Conservation (phyloP, 495 filamentous ascomycete species). For the Hypoxylon perforatum region DNA sequence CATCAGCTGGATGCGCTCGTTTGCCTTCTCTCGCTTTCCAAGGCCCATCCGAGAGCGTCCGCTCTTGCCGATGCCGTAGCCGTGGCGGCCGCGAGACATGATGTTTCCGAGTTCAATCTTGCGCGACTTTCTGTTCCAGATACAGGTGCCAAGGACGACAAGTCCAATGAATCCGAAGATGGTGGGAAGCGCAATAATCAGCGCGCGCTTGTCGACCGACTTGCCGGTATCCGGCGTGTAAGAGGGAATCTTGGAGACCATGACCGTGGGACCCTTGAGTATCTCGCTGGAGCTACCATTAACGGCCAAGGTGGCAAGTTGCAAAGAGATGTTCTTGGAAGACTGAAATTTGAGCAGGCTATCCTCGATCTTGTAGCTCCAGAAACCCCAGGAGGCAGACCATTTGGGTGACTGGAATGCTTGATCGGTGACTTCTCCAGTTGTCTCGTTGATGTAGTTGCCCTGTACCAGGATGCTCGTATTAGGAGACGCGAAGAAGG, state of each 20-base stretch:
- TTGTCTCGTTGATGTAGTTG: slow-evolving; percentile 49
- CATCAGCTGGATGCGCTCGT: slow-evolving; percentile 52
- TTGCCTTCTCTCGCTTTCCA: slow-evolving; percentile 37
- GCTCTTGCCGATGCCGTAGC: slow-evolving; percentile 50
- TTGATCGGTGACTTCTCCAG: slow-evolving; percentile 42
- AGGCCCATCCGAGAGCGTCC: slow-evolving; percentile 43
- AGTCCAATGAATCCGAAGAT: slow-evolving; percentile 51
- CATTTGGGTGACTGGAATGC: slow-evolving; percentile 51
- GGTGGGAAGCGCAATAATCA: slow-evolving; percentile 56
- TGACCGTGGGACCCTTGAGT: slow-evolving; percentile 48
- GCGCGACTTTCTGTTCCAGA: slow-evolving; percentile 52
- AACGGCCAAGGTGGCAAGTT: slow-evolving; percentile 45
- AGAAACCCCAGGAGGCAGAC: slow-evolving; percentile 53
- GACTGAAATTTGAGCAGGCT: slow-evolving; percentile 42
- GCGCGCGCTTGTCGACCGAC: slow-evolving; percentile 35
- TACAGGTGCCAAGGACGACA: slow-evolving; percentile 45
- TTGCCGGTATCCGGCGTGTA: slow-evolving; percentile 32
- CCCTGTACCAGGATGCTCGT: slow-evolving; percentile 50
- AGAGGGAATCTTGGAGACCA: slow-evolving; percentile 38
- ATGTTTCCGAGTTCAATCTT: slow-evolving; percentile 52
- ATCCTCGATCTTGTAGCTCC: slow-evolving; percentile 48
- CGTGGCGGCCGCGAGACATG: slow-evolving; percentile 51
- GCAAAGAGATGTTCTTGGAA: slow-evolving; percentile 54
- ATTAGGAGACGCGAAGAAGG: slow-evolving; percentile 52
- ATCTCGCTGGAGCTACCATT: slow-evolving; percentile 28